Conservation (phyloP, 768 basidiomycete genomes). For the Phanerodontia chrysosporium region DNA sequence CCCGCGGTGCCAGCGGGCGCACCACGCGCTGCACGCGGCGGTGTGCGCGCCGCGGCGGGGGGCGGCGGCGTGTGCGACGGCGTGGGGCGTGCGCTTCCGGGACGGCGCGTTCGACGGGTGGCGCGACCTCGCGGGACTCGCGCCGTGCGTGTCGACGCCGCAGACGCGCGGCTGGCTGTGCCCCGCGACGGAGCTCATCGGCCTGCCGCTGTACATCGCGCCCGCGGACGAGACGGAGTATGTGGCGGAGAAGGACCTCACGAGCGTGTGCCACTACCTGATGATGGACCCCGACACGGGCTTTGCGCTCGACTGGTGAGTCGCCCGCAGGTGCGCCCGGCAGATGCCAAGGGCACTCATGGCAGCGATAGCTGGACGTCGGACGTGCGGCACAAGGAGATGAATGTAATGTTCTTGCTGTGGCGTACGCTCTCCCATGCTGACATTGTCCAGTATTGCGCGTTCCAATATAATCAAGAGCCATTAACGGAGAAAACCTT, state of each 20-base stretch:
- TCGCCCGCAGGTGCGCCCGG: not conserved
- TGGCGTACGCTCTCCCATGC: not conserved
- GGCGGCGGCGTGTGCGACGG: not conserved
- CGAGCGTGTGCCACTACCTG: conserved; percentile 3
- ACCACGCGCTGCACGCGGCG: not conserved
- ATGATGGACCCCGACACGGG: conserved; percentile 6
- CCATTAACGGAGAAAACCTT: not conserved
- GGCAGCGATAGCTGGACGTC: conserved; percentile 4
- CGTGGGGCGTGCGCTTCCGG: not conserved
- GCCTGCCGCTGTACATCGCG: conserved; percentile 1
- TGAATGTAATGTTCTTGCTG: not conserved
- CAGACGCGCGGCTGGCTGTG: conserved; percentile 2
- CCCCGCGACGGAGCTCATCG: conserved; percentile 2
- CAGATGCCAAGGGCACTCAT: too few species aligned
- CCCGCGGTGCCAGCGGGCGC: not conserved
- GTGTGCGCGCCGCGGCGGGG: not conserved
- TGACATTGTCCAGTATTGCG: not conserved
- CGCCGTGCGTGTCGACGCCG: conserved; percentile 1
- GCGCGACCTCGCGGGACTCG: not conserved
- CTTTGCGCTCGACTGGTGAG: conserved; percentile 1
- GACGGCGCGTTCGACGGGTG: not conserved
- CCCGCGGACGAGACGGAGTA: not conserved
- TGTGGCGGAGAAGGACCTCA: not conserved
- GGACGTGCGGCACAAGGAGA: not conserved
- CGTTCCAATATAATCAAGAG: not conserved